Evolutionary conservation across 257 asterid genomes (phyloP).

Genomic region (Marsdenia floribunda): DNA sequence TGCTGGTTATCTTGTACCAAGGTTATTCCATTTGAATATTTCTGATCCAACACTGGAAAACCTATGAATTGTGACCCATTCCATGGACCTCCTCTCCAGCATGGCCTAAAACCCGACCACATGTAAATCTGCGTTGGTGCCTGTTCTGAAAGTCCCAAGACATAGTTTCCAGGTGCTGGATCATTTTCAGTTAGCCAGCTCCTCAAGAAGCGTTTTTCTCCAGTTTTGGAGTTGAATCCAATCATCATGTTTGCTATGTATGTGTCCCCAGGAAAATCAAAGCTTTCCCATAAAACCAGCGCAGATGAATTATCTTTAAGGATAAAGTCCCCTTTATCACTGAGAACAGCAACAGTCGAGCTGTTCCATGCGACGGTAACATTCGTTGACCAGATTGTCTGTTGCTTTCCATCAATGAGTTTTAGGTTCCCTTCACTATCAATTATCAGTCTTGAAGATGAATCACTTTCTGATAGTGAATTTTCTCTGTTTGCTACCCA

Average conservation of each 20-base stretch:
- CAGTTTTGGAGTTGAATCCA: slow-evolving; percentile 15
- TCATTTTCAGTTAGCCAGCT: slow-evolving; percentile 23
- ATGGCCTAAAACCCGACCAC: slow-evolving; percentile 19
- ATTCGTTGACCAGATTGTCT: slow-evolving; percentile 22
- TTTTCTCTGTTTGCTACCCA: slow-evolving; percentile 26
- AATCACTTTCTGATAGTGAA: slow-evolving; percentile 18
- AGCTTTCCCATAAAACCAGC: slow-evolving; percentile 18
- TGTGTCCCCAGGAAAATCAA: slow-evolving; percentile 18
- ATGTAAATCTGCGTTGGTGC: slow-evolving; percentile 19
- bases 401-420: slow-evolving; percentile 21
- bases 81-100: slow-evolving; percentile 31
- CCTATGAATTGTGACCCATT: slow-evolving; percentile 26
- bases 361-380: slow-evolving; percentile 11
- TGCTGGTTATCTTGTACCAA: slow-evolving; percentile 6
- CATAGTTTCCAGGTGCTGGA: slow-evolving; percentile 24
- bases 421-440: slow-evolving; percentile 18
- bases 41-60: neutral
- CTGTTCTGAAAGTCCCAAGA: slow-evolving; percentile 15
- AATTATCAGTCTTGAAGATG: slow-evolving; percentile 10
- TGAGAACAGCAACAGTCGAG: slow-evolving; percentile 18
- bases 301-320: slow-evolving; percentile 24
- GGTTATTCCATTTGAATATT: slow-evolving; percentile 14
- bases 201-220: slow-evolving; percentile 10
- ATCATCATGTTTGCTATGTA: slow-evolving; percentile 17
- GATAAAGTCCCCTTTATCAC: slow-evolving; percentile 20